Base-by-base conservation (phyloP, 768 basidiomycete genomes). In the Lactarius deliciosus region DNA sequence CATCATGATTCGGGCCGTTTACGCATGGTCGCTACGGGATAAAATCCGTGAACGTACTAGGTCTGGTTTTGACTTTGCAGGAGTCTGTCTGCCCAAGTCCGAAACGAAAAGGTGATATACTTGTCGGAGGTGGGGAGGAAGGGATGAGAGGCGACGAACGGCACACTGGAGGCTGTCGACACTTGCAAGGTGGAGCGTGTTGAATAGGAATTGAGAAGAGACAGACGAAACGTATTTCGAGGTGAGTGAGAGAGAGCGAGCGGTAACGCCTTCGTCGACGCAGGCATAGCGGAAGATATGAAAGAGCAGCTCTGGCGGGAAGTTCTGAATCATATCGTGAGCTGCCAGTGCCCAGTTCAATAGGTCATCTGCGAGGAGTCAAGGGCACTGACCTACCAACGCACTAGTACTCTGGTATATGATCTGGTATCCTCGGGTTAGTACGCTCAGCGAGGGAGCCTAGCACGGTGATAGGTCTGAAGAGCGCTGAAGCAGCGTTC, bases 281-380 rank as follows among this genome's bases (percentile, higher is more conserved):
- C 68, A 69, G 25, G 68, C 68, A 45, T 41, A 45, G n/a, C 25
- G 30, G 32, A 69, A 69, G 13, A 69, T 69, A 47, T 22, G 57
- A 38, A 34, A 38, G 22, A 69, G 64, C 32, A 69, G 57, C 22
- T 69, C 68, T n/a, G 64, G 64, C 6, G 67, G 67, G 43, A 60
- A 47, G 18, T 28, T 65, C 45, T 65, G 57, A 11, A 65, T 54
- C 64, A 65, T 65, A n/a, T 25, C 50, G 50, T 22, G 5, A 53
- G 25, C 50, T 53, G 50, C 50, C 50, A 53, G 0, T 2, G 22
- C 50, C 22, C 22, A 13, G 22, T 50, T 53, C 25, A 25, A 53
- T n/a, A 53, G 22, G 25, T 5, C 3, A 25, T 50, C 50, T 15
- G 22, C 50, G 11, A 11, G 6, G 13, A 53, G 25, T 53, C 13